phyloP scores from a whole-genome alignment of 2,329 filamentous ascomycete genomes.

The Venturia effusa region DNA sequence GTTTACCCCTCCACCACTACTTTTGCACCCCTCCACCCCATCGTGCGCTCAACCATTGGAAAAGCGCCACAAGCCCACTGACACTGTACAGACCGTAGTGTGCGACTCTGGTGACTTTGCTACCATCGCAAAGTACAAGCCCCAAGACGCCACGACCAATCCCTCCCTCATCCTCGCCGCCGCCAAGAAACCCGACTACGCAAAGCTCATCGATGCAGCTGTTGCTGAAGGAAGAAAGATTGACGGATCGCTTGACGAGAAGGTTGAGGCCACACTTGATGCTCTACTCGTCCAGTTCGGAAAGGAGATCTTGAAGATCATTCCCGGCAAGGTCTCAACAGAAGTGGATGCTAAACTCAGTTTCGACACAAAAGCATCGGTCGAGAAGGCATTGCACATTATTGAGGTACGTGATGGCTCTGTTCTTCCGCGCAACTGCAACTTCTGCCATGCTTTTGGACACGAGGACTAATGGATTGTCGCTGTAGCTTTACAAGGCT shows the following conservation, averaged over 20 bases:
- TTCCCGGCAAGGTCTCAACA: conserved; percentile 97
- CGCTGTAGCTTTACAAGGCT: conserved; percentile 76
- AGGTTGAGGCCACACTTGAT: conserved; percentile 88
- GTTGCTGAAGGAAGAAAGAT: conserved; percentile 75
- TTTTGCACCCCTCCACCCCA: background rate
- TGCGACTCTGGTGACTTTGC: conserved; percentile 79
- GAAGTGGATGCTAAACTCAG: conserved; percentile 96
- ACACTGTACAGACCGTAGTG: conserved; percentile 63
- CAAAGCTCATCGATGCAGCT: conserved; percentile 77
- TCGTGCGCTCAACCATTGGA: conserved; percentile 11
- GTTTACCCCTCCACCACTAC: conserved; percentile 30
- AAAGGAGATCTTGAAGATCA: conserved; percentile 91
- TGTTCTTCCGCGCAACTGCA: too few species aligned
- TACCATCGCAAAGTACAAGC: conserved; percentile 99
- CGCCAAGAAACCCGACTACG: conserved; percentile 96
- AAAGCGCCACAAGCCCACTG: conserved; percentile 11
- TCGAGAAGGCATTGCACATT: conserved; percentile 93
- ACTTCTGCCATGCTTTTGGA: background rate
- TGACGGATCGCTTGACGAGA: conserved; percentile 56
- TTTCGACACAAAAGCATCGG: conserved; percentile 84
- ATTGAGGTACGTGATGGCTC: conserved; percentile 61
- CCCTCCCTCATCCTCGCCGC: conserved; percentile 96
- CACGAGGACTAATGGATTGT: background rate
- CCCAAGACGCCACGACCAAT: conserved; percentile 99
- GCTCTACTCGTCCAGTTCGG: conserved; percentile 94